phyloP scores from a whole-genome alignment of 2,329 filamentous ascomycete genomes.

The Atkinsonella hypoxylon region DNA sequence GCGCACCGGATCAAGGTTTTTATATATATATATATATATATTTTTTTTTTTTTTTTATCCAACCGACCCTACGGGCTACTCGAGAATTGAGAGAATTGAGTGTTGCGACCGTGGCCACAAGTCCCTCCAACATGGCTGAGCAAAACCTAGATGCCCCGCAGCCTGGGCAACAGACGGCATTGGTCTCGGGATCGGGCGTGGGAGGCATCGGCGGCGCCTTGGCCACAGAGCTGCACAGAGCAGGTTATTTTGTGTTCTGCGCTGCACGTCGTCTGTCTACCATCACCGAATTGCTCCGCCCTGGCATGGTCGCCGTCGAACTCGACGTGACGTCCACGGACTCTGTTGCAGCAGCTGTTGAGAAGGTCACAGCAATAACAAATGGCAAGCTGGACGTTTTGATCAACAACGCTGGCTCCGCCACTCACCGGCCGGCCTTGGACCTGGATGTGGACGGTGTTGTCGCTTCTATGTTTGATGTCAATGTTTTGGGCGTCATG shows the following conservation, averaged over 20 bases:
- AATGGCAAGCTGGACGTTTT: conserved; percentile 11
- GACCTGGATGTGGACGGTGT: conserved; percentile 17
- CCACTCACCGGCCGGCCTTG: conserved; percentile 15
- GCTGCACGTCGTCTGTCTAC: conserved; percentile 16
- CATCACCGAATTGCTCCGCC: conserved; percentile 13
- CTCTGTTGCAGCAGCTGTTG: conserved; percentile 14
- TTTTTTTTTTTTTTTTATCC: too few relatives aligned
- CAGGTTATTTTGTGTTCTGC: conserved; percentile 21
- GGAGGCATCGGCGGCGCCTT: conserved; percentile 18
- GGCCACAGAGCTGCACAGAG: conserved; percentile 10
- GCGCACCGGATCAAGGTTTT: too few relatives aligned
- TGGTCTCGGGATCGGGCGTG: conserved; percentile 5
- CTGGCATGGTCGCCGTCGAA: conserved; percentile 14
- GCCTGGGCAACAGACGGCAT: conserved; percentile 2
- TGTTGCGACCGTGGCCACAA: too few relatives aligned
- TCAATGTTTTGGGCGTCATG: conserved; percentile 29
- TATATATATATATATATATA: too few relatives aligned
- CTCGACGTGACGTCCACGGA: conserved; percentile 20
- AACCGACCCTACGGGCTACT: too few relatives aligned
- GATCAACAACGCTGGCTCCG: conserved; percentile 14
- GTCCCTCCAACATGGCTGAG: not conserved
- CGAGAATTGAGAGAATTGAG: too few relatives aligned
- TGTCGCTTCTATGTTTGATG: conserved; percentile 26
- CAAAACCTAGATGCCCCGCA: not conserved
- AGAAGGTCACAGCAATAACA: conserved; percentile 8